Conservation (phyloP, 2,329 filamentous ascomycete genomes). For the Alternaria gaisen region DNA sequence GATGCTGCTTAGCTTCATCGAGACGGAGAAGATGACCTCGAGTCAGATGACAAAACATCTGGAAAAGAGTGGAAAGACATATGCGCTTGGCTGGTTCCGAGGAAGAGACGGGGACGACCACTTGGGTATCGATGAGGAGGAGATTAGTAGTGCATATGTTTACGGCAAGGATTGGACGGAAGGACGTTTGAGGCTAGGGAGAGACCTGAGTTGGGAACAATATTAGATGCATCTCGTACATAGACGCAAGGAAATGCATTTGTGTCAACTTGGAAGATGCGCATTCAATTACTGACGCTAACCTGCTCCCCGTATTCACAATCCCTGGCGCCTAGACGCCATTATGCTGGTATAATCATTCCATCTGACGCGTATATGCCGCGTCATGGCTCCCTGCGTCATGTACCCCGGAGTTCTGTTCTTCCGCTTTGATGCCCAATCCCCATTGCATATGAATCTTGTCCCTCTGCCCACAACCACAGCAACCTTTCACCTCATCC, state of each 20-base stretch:
- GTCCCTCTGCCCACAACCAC: background rate
- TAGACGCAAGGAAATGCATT: background rate
- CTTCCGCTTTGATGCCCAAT: slow-evolving; percentile 13
- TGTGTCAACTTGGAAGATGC: background rate
- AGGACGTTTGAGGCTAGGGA: slow-evolving; percentile 45
- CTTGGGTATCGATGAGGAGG: slow-evolving; percentile 81
- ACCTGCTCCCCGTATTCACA: slow-evolving; percentile 13
- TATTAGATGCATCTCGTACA: slow-evolving; percentile 16
- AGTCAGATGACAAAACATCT: slow-evolving; percentile 69
- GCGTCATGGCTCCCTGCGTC: slow-evolving; percentile 18
- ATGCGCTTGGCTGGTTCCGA: slow-evolving; percentile 79
- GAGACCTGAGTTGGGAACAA: slow-evolving; percentile 37
- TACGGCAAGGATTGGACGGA: slow-evolving; percentile 62
- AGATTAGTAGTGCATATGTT: slow-evolving; percentile 70
- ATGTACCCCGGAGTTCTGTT: slow-evolving; percentile 4
- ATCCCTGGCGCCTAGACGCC: slow-evolving; percentile 28
- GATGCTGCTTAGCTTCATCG: slow-evolving; percentile 80
- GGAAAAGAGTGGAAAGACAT: slow-evolving; percentile 69
- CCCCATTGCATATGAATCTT: slow-evolving; percentile 1
- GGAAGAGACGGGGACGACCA: slow-evolving; percentile 77
- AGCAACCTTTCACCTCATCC: background rate
- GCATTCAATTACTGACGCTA: background rate
- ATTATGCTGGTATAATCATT: slow-evolving; percentile 31
- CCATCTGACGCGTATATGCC: slow-evolving; percentile 12
- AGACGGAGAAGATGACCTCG: slow-evolving; percentile 70